Percentiles rank a stretch among this genome's conserved stretches.
Evolutionary conservation across 2,329 filamentous ascomycete species (phyloP).

Genomic region (Plectosphaerella cucumerina): DNA sequence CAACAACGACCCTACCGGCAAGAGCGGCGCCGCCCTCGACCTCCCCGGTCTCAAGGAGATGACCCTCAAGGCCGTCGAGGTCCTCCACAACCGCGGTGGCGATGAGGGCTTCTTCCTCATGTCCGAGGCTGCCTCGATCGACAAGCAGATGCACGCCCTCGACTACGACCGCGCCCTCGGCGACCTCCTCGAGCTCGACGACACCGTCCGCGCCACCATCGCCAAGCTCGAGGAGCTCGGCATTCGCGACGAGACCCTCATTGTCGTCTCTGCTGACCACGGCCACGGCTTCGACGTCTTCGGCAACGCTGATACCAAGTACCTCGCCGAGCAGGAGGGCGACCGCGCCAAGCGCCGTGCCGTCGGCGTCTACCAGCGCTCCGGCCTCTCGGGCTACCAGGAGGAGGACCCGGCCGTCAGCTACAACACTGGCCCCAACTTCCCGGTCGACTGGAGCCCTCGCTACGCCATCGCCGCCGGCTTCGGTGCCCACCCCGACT

Average conservation of each 20-base stretch:
- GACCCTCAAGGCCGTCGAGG: constrained; percentile 81
- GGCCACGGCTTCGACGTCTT: constrained; percentile 88
- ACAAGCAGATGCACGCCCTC: constrained; percentile 84
- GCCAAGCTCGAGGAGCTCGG: constrained; percentile 62
- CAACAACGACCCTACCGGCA: constrained; percentile 66
- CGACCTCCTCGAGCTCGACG: constrained; percentile 80
- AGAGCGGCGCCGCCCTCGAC: constrained; percentile 60
- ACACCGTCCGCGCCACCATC: constrained; percentile 74
- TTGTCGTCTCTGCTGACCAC: constrained; percentile 83
- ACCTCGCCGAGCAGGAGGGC: constrained; percentile 59
- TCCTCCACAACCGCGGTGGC: constrained; percentile 62
- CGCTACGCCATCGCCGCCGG: constrained; percentile 77
- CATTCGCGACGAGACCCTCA: constrained; percentile 69
- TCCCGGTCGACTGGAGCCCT: constrained; percentile 81
- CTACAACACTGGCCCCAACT: constrained; percentile 71
- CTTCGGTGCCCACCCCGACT: constrained; percentile 67
- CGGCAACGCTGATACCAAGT: constrained; percentile 76
- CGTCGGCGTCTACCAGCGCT: constrained; percentile 68
- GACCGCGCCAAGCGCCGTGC: constrained; percentile 73
- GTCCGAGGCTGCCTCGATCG: constrained; percentile 79
- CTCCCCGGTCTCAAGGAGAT: constrained; percentile 84
- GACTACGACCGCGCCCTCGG: constrained; percentile 84
- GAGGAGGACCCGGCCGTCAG: constrained; percentile 52
- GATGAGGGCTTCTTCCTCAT: constrained; percentile 82
- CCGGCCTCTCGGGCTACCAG: constrained; percentile 73